Conservation (phyloP, 768 basidiomycete genomes). For the Podaxis sp. region DNA sequence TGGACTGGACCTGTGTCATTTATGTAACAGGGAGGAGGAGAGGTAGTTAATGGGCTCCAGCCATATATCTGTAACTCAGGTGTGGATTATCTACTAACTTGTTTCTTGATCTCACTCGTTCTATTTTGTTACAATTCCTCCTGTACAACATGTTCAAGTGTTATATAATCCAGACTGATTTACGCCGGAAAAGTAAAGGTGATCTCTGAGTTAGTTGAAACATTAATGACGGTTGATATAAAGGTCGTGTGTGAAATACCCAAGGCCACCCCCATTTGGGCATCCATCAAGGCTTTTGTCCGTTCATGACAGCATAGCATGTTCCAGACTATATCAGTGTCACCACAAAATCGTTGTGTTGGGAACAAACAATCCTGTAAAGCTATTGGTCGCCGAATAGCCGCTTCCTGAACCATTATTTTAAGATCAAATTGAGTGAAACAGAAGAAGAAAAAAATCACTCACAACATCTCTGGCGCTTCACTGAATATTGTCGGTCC, state of each 20-base stretch:
- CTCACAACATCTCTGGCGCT: slow-evolving; percentile 67
- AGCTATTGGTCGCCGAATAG: slow-evolving; percentile 54
- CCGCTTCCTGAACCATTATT: slow-evolving; percentile 43
- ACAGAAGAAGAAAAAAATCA: slow-evolving; percentile 17
- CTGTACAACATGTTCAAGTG: background rate
- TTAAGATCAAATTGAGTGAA: background rate
- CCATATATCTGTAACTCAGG: background rate
- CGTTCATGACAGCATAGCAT: background rate
- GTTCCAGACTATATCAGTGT: background rate
- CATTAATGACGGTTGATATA: too few relatives aligned
- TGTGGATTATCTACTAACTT: background rate
- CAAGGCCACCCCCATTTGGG: too few relatives aligned
- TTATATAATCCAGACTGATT: too few relatives aligned
- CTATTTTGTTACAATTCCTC: background rate
- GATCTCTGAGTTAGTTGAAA: too few relatives aligned
- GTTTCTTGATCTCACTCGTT: background rate
- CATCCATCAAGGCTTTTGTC: background rate
- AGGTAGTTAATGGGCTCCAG: background rate
- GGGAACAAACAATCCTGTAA: background rate
- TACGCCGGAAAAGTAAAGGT: background rate
- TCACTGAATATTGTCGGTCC: slow-evolving; percentile 69
- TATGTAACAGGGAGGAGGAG: background rate
- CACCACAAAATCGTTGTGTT: too few relatives aligned
- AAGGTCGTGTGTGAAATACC: too few relatives aligned
- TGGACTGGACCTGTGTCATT: background rate